Evolutionary conservation across 371 early-diverging fungal species (phyloP), one percentile per base, ranked within the genome.

Genomic region (Fennellomyces sp.): DNA sequence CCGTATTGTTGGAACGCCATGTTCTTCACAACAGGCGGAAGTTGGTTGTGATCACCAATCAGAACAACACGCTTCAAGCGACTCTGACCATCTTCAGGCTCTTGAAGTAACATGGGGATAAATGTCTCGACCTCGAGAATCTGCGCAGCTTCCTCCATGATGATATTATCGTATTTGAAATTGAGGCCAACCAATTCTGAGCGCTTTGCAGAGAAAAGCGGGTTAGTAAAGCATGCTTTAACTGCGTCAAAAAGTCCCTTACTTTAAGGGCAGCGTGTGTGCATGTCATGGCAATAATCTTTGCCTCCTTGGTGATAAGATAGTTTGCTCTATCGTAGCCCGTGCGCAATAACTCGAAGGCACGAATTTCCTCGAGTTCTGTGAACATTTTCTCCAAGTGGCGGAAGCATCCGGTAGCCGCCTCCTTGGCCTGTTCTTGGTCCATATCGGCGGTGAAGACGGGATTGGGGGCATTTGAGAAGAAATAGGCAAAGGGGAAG

Each of bases 131-230:
- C 87, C 68, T 99, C 99, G 12, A 97, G 72, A 8, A 98, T 89
- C 69, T 99, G 98, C 15, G 95, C 99, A 0, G 98, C 93, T 70
- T 99, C 99, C 69, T 99, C 99, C 88, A 99, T 91, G 15, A 99
- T 82, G 26, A 99, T 88, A 45, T 85, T 94, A 63, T 98, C 95
- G 70, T 94, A 98, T 58, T 90, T 87, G 85, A 97, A 96, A 5
- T 95, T 94, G 11, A 96, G 78, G 8, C 75, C 71, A 7, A 90
- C 82, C 7, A 98, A 76, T 70, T 97, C 96, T 1, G 86, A 78
- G 35, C 94, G 81, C 71, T 90, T 66, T 13, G 29, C 29, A 28
- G 1, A 35, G 11, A 39, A 30, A 49, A 26, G 41, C n/a, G n/a
- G n/a, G n/a, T n/a, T n/a, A n/a, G n/a, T n/a, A n/a, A n/a, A n/a